These are phyloP conservation scores for Exophiala spinifera DNA, from an alignment of 2,329 filamentous ascomycete genomes.

Conservation along the genomic window DNA sequence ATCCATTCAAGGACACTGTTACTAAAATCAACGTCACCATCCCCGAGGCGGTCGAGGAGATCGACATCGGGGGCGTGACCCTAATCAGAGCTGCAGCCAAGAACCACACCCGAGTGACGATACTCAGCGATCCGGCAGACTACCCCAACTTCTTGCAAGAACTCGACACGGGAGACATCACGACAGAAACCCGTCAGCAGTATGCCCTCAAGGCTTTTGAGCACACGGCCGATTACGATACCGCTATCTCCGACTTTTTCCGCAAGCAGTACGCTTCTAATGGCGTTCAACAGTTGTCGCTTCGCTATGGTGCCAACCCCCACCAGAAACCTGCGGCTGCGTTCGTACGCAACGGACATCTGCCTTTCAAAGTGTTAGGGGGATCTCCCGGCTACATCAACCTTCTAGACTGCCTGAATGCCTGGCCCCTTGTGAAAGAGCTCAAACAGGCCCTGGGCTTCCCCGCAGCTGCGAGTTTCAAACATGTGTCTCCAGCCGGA, in stretches of 20 bases:
- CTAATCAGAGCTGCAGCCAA: slow-evolving; percentile 95
- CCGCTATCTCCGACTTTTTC: slow-evolving; percentile 94
- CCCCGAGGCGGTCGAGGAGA: slow-evolving; percentile 94
- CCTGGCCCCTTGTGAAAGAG: slow-evolving; percentile 96
- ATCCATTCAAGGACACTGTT: slow-evolving; percentile 98
- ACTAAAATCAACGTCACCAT: slow-evolving; percentile 97
- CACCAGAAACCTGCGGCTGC: slow-evolving; percentile 96
- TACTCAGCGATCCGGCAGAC: slow-evolving; percentile 89
- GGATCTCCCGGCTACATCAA: slow-evolving; percentile 97
- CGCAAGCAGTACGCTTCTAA: slow-evolving; percentile 90
- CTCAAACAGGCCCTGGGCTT: slow-evolving; percentile 82
- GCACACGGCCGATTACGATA: slow-evolving; percentile 95
- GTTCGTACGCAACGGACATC: slow-evolving; percentile 65
- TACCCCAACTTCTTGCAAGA: slow-evolving; percentile 93
- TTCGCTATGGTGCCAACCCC: slow-evolving; percentile 95
- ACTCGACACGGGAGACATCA: slow-evolving; percentile 81
- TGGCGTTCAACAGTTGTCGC: slow-evolving; percentile 75
- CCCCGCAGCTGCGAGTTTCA: slow-evolving; percentile 95
- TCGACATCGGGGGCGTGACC: slow-evolving; percentile 96
- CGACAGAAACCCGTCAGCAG: slow-evolving; percentile 76
- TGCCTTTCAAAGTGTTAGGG: slow-evolving; percentile 92
- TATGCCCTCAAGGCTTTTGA: slow-evolving; percentile 98
- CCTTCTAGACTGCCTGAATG: slow-evolving; percentile 90
- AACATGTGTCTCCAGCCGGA: slow-evolving; percentile 96
- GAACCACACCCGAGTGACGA: slow-evolving; percentile 94